Evolutionary conservation across 768 basidiomycete species (phyloP).

Genomic region (Podaxis sp.): DNA sequence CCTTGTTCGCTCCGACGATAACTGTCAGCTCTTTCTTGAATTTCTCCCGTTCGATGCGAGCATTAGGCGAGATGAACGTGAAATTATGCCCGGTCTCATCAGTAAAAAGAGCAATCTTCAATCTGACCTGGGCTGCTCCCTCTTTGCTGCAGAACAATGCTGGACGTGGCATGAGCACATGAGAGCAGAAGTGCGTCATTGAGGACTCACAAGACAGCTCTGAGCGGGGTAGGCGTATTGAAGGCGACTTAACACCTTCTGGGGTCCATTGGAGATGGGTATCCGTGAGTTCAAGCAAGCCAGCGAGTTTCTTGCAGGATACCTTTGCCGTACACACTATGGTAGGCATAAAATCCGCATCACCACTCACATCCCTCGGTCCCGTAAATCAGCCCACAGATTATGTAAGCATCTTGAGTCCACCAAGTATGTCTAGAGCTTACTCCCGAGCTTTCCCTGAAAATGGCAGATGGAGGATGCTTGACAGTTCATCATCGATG

Average conservation of each 20-base stretch:
- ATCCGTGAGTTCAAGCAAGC: slow-evolving; percentile 73
- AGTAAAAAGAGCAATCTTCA: slow-evolving; percentile 69
- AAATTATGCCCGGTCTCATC: slow-evolving; percentile 82
- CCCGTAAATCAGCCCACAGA: slow-evolving; percentile 14
- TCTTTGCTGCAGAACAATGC: slow-evolving; percentile 88
- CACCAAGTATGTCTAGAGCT: not conserved
- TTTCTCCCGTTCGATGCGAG: slow-evolving; percentile 71
- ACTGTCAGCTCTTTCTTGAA: slow-evolving; percentile 80
- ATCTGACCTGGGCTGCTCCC: slow-evolving; percentile 73
- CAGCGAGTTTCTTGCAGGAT: slow-evolving; percentile 81
- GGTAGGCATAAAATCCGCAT: slow-evolving; percentile 52
- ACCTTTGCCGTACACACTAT: slow-evolving; percentile 72
- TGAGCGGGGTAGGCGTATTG: slow-evolving; percentile 59
- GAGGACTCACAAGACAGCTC: slow-evolving; percentile 60
- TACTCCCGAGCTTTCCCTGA: no score
- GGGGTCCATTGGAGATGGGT: slow-evolving; percentile 79
- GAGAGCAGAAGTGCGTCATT: slow-evolving; percentile 16
- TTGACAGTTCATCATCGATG: no score
- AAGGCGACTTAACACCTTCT: slow-evolving; percentile 62
- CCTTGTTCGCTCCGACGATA: slow-evolving; percentile 75
- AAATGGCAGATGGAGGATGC: no score
- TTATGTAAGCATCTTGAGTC: slow-evolving; percentile 26
- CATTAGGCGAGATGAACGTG: slow-evolving; percentile 68
- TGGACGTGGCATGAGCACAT: slow-evolving; percentile 27
- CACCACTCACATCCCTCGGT: slow-evolving; percentile 3